Base-by-base conservation (phyloP, 2,329 filamentous ascomycete genomes). In the Microcyclospora pomicola region DNA sequence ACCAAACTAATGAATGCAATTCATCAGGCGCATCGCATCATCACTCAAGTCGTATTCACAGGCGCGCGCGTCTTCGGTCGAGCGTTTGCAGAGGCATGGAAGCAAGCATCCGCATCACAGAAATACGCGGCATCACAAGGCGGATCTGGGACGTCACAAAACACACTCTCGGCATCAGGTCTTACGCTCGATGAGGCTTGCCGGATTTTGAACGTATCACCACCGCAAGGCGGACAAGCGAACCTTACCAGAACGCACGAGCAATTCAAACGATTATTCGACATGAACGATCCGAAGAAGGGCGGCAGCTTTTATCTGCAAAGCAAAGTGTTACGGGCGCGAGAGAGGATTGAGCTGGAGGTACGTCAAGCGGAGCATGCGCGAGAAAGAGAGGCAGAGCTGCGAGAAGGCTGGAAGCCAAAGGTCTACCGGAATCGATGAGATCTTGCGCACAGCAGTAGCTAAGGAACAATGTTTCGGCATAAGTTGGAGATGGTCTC, bases 261-360 rank as follows among this genome's bases (percentile, higher is more conserved):
- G 50, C 73, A 86, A 38, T 98, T 96, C 71, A 96, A 96, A 74
- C 77, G 80, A 47, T 67, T 98, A 34, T 98, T 95, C 59, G 91
- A 98, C 62, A 68, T 75, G 51, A 98, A 98, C 65, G 83, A 98
- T 48, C 88, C 91, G 9, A 72, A 92, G 62, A 94, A 94, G 57
- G 91, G 91, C 28, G 91, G 91, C 37, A 95, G 86, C 54, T 98
- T 98, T 64, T 98, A 98, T 63, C 71, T 98, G 35, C 91, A 98
- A 65, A 96, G 88, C 71, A 98, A 98, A 67, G 77, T 98, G 39
- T 65, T 96, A 50, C 72, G 91, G 45, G 91, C 91, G 41, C 75
- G 88, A 53, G 88, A 98, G 65, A 71, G 91, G 47, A 81, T 98
- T 64, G 88, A 96, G 67, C 72, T 80, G 52, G 88, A 98, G 63